Conservation (phyloP, 1,284 basidiomycete species). For the Pholiota adiposa region DNA sequence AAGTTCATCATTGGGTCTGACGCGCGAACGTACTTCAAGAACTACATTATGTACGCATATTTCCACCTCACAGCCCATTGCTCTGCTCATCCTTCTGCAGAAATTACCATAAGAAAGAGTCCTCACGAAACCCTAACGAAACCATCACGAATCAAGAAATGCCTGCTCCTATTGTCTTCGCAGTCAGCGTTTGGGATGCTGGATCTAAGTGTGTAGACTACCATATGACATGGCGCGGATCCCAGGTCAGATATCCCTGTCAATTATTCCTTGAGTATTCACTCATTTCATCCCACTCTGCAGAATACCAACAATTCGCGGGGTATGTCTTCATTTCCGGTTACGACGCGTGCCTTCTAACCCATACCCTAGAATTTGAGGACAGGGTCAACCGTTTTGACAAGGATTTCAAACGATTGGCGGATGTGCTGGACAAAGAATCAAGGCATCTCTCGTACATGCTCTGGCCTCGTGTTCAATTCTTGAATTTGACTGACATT, state of each 20-base stretch:
- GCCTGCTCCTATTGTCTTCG: conserved; percentile 44
- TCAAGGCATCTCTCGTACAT: conserved; percentile 36
- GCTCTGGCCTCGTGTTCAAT: conserved; percentile 4
- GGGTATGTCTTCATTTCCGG: conserved; percentile 25
- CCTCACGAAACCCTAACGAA: conserved; percentile 22
- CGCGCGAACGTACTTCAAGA: conserved; percentile 42
- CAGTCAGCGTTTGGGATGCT: conserved; percentile 41
- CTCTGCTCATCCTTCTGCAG: conserved; percentile 8
- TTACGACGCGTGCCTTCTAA: neutral
- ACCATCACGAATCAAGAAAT: conserved; percentile 17
- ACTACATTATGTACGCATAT: conserved; percentile 40
- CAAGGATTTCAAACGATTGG: conserved; percentile 43
- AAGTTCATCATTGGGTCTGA: conserved; percentile 45
- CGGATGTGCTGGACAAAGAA: conserved; percentile 43
- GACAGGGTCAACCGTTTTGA: conserved; percentile 38
- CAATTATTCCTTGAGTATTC: neutral
- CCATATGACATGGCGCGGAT: conserved; percentile 49
- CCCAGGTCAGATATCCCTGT: conserved; percentile 32
- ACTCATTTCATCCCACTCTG: conserved; percentile 5
- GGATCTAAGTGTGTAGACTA: conserved; percentile 48
- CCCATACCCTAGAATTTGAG: conserved; percentile 25
- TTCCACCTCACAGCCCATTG: neutral
- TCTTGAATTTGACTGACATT: neutral
- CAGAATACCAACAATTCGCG: conserved; percentile 25
- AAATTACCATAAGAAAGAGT: conserved; percentile 18